phyloP scores from a whole-genome alignment of 2,329 filamentous ascomycete genomes.

The Ophiostoma populinum region DNA sequence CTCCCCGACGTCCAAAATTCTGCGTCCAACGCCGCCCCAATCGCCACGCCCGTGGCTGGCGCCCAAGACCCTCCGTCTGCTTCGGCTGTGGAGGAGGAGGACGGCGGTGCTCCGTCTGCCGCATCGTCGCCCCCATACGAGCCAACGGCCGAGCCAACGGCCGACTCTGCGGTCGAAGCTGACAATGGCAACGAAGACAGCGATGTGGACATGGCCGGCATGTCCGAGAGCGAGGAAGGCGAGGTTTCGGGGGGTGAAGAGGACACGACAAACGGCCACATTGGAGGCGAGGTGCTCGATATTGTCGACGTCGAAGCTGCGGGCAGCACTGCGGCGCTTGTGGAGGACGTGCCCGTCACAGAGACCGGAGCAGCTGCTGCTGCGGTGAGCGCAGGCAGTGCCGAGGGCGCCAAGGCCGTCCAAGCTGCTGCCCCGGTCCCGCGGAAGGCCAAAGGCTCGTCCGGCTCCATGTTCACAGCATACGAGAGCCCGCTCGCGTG shows the following conservation, averaged over 20 bases:
- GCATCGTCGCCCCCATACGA: conserved; percentile 1
- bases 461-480: conserved; percentile 24
- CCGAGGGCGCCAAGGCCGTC: neutral
- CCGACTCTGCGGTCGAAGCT: neutral
- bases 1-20: no score
- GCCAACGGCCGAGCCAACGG: neutral
- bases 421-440: no score
- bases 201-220: neutral
- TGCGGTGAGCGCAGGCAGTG: neutral
- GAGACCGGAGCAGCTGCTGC: neutral
- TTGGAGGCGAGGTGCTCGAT: conserved; percentile 11
- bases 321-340: neutral
- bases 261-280: conserved; percentile 14
- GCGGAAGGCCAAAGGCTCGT: no score
- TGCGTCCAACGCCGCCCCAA: no score
- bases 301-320: neutral
- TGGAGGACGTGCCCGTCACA: conserved; percentile 1
- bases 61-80: neutral
- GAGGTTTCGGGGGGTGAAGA: neutral
- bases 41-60: no score
- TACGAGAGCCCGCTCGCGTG: conserved; percentile 71
- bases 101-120: neutral
- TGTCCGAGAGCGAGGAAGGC: neutral
- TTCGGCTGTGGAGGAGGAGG: neutral
- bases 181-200: no score